Evolutionary conservation across 2,329 filamentous ascomycete species (phyloP).

Genomic region (Fusarium sp.): DNA sequence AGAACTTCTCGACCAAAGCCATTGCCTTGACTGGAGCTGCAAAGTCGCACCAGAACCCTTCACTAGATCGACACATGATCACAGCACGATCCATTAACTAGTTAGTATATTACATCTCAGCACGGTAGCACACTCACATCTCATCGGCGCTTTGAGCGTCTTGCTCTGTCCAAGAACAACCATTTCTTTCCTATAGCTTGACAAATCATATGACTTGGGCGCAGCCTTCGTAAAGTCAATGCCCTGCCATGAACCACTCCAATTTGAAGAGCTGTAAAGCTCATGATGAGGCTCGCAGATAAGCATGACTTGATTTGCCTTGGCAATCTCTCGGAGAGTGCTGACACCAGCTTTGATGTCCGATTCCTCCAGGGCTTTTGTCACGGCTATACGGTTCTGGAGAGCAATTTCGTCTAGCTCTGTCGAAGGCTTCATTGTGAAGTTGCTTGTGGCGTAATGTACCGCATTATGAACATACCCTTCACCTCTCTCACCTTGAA

Average conservation of each 20-base stretch:
- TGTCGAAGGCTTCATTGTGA: neutral
- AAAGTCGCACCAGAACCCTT: constrained; percentile 21
- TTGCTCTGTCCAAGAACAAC: neutral
- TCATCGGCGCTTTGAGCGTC: neutral
- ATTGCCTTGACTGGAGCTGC: neutral
- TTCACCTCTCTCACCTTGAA: neutral
- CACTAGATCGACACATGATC: constrained; percentile 8
- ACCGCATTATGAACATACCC: neutral
- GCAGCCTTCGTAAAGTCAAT: neutral
- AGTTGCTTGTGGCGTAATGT: neutral
- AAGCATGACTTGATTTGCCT: neutral
- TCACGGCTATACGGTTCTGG: neutral
- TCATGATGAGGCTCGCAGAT: neutral
- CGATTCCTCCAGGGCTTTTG: neutral
- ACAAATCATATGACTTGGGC: neutral
- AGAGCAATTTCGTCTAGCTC: neutral
- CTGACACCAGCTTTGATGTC: neutral
- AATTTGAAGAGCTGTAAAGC: neutral
- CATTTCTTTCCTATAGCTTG: neutral
- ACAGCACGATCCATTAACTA: neutral
- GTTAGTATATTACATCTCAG: neutral
- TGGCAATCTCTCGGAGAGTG: neutral
- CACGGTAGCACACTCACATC: neutral
- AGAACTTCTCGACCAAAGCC: neutral
- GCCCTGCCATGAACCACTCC: constrained; percentile 1